A percentile compares a stretch with the other conserved stretches of the same genome.
Conservation (phyloP, 352 stramenopile species). For the Globisporangium parvum region DNA sequence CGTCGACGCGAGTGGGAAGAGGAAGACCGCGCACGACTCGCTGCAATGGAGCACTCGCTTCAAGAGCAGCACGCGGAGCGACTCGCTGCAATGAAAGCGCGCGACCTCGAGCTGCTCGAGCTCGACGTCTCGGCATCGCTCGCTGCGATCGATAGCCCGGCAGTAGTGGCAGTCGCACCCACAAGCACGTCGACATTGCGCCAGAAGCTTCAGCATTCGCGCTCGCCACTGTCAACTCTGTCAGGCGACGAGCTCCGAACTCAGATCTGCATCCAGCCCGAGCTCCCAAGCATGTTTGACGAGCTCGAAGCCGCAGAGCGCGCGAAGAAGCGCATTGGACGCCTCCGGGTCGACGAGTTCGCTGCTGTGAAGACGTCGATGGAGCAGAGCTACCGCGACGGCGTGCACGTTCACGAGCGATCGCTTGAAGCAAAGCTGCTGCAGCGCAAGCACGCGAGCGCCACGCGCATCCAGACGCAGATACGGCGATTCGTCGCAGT, state of each 20-base stretch:
- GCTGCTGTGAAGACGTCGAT: slow-evolving; percentile 39
- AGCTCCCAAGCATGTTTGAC: slow-evolving; percentile 73
- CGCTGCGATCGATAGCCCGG: background rate
- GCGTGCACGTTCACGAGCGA: slow-evolving; percentile 47
- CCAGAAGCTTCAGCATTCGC: background rate
- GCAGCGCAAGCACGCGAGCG: slow-evolving; percentile 36
- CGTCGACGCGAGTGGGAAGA: slow-evolving; percentile 64
- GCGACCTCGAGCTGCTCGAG: slow-evolving; percentile 26
- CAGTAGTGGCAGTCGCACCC: background rate
- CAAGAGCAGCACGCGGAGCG: slow-evolving; percentile 34
- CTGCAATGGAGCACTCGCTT: slow-evolving; percentile 40
- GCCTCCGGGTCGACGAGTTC: slow-evolving; percentile 41
- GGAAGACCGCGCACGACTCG: slow-evolving; percentile 44
- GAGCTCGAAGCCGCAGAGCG: slow-evolving; percentile 71
- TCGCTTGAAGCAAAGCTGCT: slow-evolving; percentile 37
- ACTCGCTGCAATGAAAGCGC: slow-evolving; percentile 20
- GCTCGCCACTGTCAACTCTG: slow-evolving; percentile 6
- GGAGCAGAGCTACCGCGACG: slow-evolving; percentile 32
- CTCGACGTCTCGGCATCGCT: slow-evolving; percentile 16
- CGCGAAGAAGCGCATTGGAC: slow-evolving; percentile 29
- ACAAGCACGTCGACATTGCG: background rate
- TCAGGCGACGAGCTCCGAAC: slow-evolving; percentile 21
- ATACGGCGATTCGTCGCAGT: slow-evolving; percentile 49
- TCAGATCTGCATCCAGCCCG: slow-evolving; percentile 27
- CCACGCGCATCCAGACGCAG: slow-evolving; percentile 47